These are phyloP conservation scores for Botrytis deweyae DNA, from an alignment of 2,329 filamentous ascomycete genomes.

Conservation along the genomic window DNA sequence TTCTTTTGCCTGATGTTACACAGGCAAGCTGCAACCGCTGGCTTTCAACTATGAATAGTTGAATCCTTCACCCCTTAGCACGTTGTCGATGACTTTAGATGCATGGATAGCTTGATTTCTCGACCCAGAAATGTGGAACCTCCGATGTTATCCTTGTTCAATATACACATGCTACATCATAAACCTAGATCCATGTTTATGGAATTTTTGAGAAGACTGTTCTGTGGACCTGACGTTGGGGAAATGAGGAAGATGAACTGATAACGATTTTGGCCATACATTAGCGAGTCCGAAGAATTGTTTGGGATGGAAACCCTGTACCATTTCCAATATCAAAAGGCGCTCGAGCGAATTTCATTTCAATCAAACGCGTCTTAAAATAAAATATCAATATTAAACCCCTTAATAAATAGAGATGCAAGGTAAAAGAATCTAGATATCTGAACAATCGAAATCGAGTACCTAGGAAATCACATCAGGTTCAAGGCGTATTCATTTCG, in stretches of 20 bases:
- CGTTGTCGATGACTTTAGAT: background rate
- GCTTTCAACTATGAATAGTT: background rate
- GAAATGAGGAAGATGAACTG: constrained; percentile 12
- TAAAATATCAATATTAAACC: background rate
- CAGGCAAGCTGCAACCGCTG: constrained; percentile 7
- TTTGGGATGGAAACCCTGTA: background rate
- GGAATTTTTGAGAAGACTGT: constrained; percentile 6
- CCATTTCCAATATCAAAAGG: constrained; percentile 1
- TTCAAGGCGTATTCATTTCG: background rate
- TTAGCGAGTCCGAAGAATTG: background rate
- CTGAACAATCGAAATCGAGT: background rate
- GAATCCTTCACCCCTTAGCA: background rate
- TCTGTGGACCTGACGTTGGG: constrained; percentile 3
- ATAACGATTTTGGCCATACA: constrained; percentile 15
- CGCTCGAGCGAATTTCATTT: background rate
- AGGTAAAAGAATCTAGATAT: background rate
- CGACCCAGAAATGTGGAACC: constrained; percentile 11
- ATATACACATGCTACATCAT: background rate
- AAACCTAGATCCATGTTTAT: constrained; percentile 11
- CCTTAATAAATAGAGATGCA: background rate
- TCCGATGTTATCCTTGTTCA: background rate
- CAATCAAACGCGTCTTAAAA: background rate
- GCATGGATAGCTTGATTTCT: constrained; percentile 9
- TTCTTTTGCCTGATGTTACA: constrained; percentile 4
- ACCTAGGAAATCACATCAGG: background rate